Conservation (phyloP, 331 rosid species). For the Dryas integrifolia region DNA sequence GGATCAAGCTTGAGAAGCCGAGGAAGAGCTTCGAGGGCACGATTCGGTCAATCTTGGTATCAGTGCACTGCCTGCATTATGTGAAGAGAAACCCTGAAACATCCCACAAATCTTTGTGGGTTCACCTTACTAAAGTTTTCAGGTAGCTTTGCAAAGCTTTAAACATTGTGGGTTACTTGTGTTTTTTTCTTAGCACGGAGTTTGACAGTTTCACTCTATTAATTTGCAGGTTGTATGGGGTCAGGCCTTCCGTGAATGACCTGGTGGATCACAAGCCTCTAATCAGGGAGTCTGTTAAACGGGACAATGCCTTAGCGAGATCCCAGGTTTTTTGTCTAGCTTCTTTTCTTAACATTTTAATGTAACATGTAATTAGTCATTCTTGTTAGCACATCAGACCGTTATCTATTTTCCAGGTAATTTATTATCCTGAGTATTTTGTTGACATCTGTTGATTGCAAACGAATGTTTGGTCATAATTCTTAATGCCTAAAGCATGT, state of each 20-base stretch:
- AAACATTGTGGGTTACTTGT: neutral
- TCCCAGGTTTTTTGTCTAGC: conserved; percentile 60
- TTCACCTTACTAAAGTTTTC: conserved; percentile 44
- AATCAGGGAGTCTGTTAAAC: conserved; percentile 56
- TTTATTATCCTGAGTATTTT: neutral
- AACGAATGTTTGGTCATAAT: neutral
- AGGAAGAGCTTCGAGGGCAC: conserved; percentile 52
- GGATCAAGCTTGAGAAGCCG: conserved; percentile 70
- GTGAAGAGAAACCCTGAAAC: conserved; percentile 39
- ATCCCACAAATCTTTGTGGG: conserved; percentile 50
- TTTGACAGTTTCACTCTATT: conserved; percentile 23
- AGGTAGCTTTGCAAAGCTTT: conserved; percentile 29
- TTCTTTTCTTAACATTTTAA: conserved; percentile 21
- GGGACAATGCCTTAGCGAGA: conserved; percentile 42
- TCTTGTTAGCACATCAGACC: neutral
- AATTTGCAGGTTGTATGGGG: conserved; percentile 46
- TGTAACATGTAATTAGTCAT: conserved; percentile 18
- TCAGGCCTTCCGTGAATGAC: conserved; percentile 57
- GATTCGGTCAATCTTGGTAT: conserved; percentile 49
- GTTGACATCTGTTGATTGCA: neutral
- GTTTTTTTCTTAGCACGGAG: neutral
- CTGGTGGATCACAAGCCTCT: conserved; percentile 50
- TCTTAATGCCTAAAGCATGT: neutral
- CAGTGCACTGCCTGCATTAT: conserved; percentile 54
- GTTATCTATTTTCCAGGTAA: neutral